These are phyloP conservation scores for Escallonia herrerae DNA, from an alignment of 129 eudicot species.

Conservation along the genomic window DNA sequence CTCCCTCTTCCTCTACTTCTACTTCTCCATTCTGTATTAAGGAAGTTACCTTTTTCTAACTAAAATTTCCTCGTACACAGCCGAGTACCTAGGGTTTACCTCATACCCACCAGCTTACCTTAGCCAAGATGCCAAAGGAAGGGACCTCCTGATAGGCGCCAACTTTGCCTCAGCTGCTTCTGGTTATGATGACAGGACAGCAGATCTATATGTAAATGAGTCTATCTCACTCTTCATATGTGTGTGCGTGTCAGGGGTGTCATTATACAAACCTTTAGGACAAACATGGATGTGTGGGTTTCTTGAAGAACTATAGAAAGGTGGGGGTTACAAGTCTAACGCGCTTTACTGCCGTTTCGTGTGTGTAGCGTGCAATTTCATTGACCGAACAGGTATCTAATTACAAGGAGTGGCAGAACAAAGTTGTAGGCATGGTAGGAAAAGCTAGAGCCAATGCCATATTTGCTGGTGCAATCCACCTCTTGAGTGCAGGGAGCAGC, in stretches of 20 bases:
- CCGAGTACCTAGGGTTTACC: constrained; percentile 60
- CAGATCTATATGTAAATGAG: constrained; percentile 41
- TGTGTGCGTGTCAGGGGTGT: background rate
- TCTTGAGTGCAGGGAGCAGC: constrained; percentile 78
- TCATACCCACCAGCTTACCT: constrained; percentile 70
- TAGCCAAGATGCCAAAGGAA: constrained; percentile 41
- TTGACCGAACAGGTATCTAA: constrained; percentile 53
- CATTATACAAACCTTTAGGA: background rate
- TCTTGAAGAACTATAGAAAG: background rate
- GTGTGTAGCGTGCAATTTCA: constrained; percentile 50
- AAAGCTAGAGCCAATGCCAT: constrained; percentile 34
- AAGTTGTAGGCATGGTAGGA: constrained; percentile 54
- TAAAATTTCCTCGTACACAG: constrained; percentile 20
- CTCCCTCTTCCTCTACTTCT: background rate
- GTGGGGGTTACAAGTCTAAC: background rate
- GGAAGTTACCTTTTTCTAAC: too few relatives aligned
- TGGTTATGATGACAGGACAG: constrained; percentile 66
- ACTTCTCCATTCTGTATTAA: background rate
- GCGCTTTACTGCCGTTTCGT: background rate
- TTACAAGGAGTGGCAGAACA: constrained; percentile 64
- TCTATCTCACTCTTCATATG: constrained; percentile 2
- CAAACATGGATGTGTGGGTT: background rate
- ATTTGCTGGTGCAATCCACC: constrained; percentile 56
- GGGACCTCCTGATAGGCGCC: constrained; percentile 49
- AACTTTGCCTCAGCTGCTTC: constrained; percentile 86